phyloP scores from a whole-genome alignment of 2,329 filamentous ascomycete genomes.

The Neonectria coccinea region DNA sequence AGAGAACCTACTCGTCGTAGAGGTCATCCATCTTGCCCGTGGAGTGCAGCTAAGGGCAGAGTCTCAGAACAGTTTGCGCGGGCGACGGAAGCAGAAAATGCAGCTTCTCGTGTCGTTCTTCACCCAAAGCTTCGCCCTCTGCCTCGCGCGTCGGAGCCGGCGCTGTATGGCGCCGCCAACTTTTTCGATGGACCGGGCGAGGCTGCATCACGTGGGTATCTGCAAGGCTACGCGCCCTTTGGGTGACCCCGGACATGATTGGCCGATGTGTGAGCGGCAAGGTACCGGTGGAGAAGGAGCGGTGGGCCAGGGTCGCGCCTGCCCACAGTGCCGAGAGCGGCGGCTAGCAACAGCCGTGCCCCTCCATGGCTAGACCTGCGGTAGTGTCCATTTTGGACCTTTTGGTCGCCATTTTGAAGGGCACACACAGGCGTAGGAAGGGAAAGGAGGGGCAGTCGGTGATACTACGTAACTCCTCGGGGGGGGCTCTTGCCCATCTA shows the following conservation, averaged over 20 bases:
- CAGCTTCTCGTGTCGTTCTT: slow-evolving; percentile 38
- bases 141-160: slow-evolving; percentile 37
- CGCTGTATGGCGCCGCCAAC: slow-evolving; percentile 38
- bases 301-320: slow-evolving; percentile 27
- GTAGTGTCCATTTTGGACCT: slow-evolving; percentile 9
- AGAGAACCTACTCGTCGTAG: slow-evolving; percentile 82
- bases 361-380: slow-evolving; percentile 36
- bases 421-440: slow-evolving; percentile 2
- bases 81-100: slow-evolving; percentile 35
- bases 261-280: slow-evolving; percentile 21
- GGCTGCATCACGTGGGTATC: slow-evolving; percentile 41
- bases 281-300: slow-evolving; percentile 40
- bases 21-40: slow-evolving; percentile 83
- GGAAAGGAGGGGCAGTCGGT: slow-evolving; percentile 22
- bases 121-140: slow-evolving; percentile 34
- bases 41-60: slow-evolving; percentile 27
- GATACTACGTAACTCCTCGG: slow-evolving; percentile 23
- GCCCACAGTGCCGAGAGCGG: slow-evolving; percentile 46
- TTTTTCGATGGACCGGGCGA: slow-evolving; percentile 43
- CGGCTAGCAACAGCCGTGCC: slow-evolving; percentile 43
- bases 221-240: slow-evolving; percentile 29
- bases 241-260: slow-evolving; percentile 2
- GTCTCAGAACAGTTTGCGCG: slow-evolving; percentile 30
- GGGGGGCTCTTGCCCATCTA: not conserved
- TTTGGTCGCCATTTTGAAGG: slow-evolving; percentile 12